A percentile compares a stretch with the other conserved stretches of the same genome.
Evolutionary conservation across 257 asterid genomes (phyloP).

Genomic region (Solanum microdontum): DNA sequence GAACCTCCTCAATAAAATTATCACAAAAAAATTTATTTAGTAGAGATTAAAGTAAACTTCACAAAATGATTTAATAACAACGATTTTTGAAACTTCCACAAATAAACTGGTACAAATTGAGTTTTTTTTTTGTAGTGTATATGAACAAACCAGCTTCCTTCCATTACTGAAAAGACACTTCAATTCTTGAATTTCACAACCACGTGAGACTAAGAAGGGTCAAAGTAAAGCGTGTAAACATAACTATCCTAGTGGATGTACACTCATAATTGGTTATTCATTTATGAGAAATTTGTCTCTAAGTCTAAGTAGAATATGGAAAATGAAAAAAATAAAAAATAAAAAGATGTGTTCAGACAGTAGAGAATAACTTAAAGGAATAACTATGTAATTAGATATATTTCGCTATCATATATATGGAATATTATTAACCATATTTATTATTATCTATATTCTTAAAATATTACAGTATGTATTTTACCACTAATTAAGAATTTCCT

Average conservation of each 20-base stretch:
- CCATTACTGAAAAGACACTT: neutral
- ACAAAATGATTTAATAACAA: too few species aligned
- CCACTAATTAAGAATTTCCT: too few species aligned
- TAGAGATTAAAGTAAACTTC: too few species aligned
- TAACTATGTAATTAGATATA: too few species aligned
- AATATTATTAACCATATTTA: too few species aligned
- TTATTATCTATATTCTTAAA: too few species aligned
- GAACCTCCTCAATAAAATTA: too few species aligned
- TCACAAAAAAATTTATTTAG: too few species aligned
- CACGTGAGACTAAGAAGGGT: neutral
- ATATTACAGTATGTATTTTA: too few species aligned
- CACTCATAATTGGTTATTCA: neutral
- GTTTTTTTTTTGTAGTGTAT: neutral
- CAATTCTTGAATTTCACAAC: neutral
- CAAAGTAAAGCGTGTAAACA: neutral
- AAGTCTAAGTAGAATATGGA: neutral
- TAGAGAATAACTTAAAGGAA: neutral
- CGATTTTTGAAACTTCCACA: too few species aligned
- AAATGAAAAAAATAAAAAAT: neutral
- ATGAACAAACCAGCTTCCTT: neutral
- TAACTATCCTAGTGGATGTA: neutral
- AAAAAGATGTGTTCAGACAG: neutral
- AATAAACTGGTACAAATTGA: too few species aligned
- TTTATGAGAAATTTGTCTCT: neutral
- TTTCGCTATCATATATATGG: too few species aligned